Conservation (phyloP, 108 stramenopile genomes). For the Cyclotella cryptica region DNA sequence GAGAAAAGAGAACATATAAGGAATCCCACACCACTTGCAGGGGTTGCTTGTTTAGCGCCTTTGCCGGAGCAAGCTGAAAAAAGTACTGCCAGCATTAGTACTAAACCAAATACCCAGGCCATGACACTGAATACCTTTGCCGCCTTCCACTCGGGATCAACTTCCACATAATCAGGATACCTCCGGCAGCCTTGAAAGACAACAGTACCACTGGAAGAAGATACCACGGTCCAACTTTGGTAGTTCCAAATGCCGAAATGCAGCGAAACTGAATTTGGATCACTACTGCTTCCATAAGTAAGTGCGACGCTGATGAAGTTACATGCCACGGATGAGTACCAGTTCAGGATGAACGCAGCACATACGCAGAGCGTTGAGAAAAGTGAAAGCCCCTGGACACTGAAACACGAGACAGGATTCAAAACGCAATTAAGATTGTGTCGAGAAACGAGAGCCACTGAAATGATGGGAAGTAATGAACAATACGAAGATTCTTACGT, state of each 20-base stretch:
- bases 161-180: slow-evolving; percentile 29
- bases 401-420: background rate
- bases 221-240: slow-evolving; percentile 21
- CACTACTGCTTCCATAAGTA: background rate
- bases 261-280: slow-evolving; percentile 2
- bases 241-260: slow-evolving; percentile 47
- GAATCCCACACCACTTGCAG: slow-evolving; percentile 11
- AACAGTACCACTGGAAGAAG: slow-evolving; percentile 12
- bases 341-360: slow-evolving; percentile 10
- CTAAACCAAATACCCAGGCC: slow-evolving; percentile 40
- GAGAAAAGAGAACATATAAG: slow-evolving; percentile 36
- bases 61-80: slow-evolving; percentile 20
- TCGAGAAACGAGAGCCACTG: background rate
- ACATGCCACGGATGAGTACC: background rate
- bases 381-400: slow-evolving; percentile 5
- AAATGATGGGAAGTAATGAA: too few species aligned
- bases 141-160: slow-evolving; percentile 49
- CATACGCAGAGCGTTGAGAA: background rate
- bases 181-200: slow-evolving; percentile 27
- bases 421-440: background rate
- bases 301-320: slow-evolving; percentile 3
- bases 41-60: slow-evolving; percentile 4
- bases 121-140: slow-evolving; percentile 48
- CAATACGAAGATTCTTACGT: too few species aligned
- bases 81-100: slow-evolving; percentile 20